Evolutionary conservation across 495 filamentous ascomycete species (phyloP).

Genomic region (Podospora fimiseda): DNA sequence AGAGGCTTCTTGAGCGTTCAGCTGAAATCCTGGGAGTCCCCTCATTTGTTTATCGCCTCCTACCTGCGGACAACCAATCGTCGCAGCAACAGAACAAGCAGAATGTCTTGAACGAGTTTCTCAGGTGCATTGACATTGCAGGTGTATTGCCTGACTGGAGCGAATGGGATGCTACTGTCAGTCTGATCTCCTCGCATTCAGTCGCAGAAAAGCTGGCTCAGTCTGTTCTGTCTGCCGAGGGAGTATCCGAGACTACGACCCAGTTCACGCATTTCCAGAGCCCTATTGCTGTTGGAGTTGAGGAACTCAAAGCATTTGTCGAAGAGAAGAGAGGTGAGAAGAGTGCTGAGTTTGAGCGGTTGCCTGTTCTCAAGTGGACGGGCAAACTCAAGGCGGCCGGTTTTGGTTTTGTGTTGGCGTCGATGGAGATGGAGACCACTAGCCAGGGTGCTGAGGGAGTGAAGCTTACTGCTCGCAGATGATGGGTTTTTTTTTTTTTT

Average conservation of each 20-base stretch:
- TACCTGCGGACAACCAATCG: not conserved
- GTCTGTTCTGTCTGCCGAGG: not conserved
- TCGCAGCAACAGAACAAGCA: not conserved
- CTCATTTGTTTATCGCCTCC: not conserved
- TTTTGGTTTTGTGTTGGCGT: not conserved
- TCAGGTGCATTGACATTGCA: not conserved
- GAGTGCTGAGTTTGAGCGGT: not conserved
- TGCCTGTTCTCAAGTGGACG: not conserved
- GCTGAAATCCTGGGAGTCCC: not conserved
- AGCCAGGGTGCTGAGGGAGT: not conserved
- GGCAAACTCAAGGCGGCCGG: not conserved
- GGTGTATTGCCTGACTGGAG: not conserved
- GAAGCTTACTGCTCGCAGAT: not conserved
- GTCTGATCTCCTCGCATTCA: not conserved
- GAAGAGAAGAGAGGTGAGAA: not conserved
- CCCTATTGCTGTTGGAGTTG: not conserved
- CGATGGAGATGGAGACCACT: not conserved
- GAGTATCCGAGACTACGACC: not conserved
- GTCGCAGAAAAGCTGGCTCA: not conserved
- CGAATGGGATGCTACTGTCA: not conserved
- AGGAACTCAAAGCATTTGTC: not conserved
- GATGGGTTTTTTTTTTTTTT: not conserved
- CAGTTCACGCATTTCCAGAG: not conserved
- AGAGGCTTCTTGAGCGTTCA: conserved; percentile 38
- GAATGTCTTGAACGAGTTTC: not conserved